These are phyloP conservation scores for Cytospora chrysosperma DNA, from an alignment of 2,329 filamentous ascomycete genomes.

Conservation along the genomic window DNA sequence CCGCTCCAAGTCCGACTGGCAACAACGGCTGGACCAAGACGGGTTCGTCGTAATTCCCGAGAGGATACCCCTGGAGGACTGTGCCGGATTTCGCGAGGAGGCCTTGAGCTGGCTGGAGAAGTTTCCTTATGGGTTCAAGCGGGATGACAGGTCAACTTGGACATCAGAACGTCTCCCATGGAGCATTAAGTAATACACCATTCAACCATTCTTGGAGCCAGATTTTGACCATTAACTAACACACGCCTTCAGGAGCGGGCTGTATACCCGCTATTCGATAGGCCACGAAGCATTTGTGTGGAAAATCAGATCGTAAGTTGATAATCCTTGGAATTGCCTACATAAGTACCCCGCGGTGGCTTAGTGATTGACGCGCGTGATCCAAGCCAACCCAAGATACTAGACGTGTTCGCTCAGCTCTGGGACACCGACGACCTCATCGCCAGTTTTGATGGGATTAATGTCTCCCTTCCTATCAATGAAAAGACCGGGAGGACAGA, in stretches of 20 bases:
- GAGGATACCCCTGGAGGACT: conserved; percentile 3
- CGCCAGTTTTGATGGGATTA: conserved; percentile 21
- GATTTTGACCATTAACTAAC: neutral
- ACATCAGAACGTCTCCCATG: conserved; percentile 12
- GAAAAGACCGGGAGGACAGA: conserved; percentile 15
- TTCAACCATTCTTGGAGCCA: neutral
- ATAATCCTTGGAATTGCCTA: no score
- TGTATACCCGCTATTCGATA: conserved; percentile 18
- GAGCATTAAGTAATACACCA: conserved; percentile 12
- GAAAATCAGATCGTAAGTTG: conserved; percentile 19
- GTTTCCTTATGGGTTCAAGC: conserved; percentile 18
- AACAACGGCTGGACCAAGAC: conserved; percentile 10
- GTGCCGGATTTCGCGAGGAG: conserved; percentile 17
- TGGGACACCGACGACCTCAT: conserved; percentile 21
- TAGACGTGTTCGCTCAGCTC: conserved; percentile 13
- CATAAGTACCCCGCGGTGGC: neutral
- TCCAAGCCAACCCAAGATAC: conserved; percentile 15
- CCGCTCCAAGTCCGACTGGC: conserved; percentile 9
- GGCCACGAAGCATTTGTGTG: conserved; percentile 19
- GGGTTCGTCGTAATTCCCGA: conserved; percentile 17
- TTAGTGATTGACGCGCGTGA: neutral
- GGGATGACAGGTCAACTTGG: conserved; percentile 19
- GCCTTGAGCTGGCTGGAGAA: conserved; percentile 19
- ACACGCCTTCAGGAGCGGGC: neutral
- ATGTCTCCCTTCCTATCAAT: conserved; percentile 18